Base-by-base conservation (phyloP, 192 early-diverging fungal species). In the Coemansia sp. region DNA sequence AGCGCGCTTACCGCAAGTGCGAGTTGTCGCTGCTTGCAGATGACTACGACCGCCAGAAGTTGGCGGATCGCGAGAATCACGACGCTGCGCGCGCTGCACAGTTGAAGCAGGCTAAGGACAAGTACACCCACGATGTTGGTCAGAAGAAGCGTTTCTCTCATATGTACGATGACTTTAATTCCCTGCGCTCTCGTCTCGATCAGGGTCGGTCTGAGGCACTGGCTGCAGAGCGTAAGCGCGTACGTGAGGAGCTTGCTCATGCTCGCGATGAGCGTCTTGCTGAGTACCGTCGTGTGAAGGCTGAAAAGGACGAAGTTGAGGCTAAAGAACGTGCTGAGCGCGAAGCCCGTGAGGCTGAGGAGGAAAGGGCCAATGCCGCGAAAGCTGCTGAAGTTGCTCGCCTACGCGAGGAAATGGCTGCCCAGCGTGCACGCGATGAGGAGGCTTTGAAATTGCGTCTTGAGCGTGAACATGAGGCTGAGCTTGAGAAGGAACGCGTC, bases 21-120 rank as follows among this genome's bases (percentile, higher is more conserved):
- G 97, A 99, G 84, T 90, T 91, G 68, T 91, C 95, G 51, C 82
- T 97, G 29, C 87, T 98, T 51, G 88, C 88, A 51, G 87, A 91
- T 64, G 96, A 98, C 78, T 96, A 97, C 71, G 93, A 92, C 51
- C 83, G 85, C 39, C 96, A 98, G 79, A 93, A 92, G 79, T 85
- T 84, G 77, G 75, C 71, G n/a, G 97, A 98, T 75, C 79, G 80
- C 66, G 90, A 89, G 53, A 87, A 86, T 76, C 87, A 95, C 75
- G 88, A 91, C 27, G 88, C 85, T 46, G 87, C 91, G 27, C 78
- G 85, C 68, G 87, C 88, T 73, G 88, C 88, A 24, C 84, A 88
- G 59, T 71, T 88, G n/a, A 87, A 86, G 46, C 78, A 88, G 51
- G 75, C 93, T 27, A 73, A 71, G 58, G 61, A 80, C 52, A 88